Evolutionary conservation across 805 yeast species (phyloP).

Genomic region (Clavispora fructus): DNA sequence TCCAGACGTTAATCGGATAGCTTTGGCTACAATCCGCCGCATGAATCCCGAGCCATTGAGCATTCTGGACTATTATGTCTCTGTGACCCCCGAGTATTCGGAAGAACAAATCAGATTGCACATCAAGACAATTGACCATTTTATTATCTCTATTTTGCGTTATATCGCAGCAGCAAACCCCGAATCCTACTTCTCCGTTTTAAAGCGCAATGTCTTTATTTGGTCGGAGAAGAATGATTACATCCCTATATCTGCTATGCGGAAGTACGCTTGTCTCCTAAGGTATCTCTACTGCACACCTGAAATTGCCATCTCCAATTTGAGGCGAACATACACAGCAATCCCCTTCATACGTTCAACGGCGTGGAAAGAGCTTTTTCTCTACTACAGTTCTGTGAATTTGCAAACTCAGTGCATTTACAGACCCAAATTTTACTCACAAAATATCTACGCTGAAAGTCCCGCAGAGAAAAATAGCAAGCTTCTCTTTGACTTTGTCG

Average conservation of each 20-base stretch:
- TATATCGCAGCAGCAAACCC: constrained; percentile 36
- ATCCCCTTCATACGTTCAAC: constrained; percentile 25
- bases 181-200: constrained; percentile 22
- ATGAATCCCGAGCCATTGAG: neutral
- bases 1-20: constrained; percentile 23
- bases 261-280: constrained; percentile 30
- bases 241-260: constrained; percentile 24
- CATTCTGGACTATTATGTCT: neutral
- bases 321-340: constrained; percentile 17
- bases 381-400: constrained; percentile 26
- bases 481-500: constrained; percentile 28
- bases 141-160: constrained; percentile 25
- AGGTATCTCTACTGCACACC: constrained; percentile 27
- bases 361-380: constrained; percentile 33
- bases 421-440: constrained; percentile 31
- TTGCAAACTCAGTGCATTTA: constrained; percentile 33
- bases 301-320: constrained; percentile 18
- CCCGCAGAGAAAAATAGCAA: constrained; percentile 22
- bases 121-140: constrained; percentile 28
- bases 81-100: neutral
- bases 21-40: constrained; percentile 22
- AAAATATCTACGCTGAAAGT: constrained; percentile 16
- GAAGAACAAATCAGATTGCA: neutral
- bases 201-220: constrained; percentile 21
- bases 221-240: constrained; percentile 20